Base-by-base conservation (phyloP, 2,329 filamentous ascomycete species). In the Monosporascus sp. region DNA sequence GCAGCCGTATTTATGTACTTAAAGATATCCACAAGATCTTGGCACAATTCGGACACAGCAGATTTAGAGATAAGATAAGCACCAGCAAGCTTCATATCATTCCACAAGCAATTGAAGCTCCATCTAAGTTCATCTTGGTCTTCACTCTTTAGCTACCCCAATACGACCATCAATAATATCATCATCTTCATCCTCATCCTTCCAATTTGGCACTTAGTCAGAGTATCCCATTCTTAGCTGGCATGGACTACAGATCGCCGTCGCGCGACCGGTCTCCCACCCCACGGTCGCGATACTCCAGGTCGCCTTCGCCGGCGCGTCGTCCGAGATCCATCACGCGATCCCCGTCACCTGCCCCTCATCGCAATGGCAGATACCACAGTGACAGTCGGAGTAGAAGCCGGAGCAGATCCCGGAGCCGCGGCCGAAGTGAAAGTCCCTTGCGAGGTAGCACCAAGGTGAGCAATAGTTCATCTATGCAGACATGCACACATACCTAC, bases 261-360 rank as follows among this genome's bases (percentile, higher is more conserved):
- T 66, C 65, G 49, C 67, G 68, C 49, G 64, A 63, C 40, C 60
- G 59, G 48, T 72, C 69, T 40, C 65, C 63, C 4, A 67, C 65
- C 1, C 64, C 71, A 55, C 70, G 61, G 52, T 73, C 69, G 55
- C 71, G 69, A 43, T 74, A 66, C 55, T 72, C 69, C 52, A 69
- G 64, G 47, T 71, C 70, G 41, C 68, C 70, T 3, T 65, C 68
- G 2, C 59, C 63, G 17, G 53, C 51, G 38, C 65, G 58, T 9
- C 60, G 60, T 48, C 67, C 67, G 4, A 64, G 65, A 40, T 68
- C 66, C 26, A 67, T 61, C 38, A 61, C 60, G 20, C 53, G 58
- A 52, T 67, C 65, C 1, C 58, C 58, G n/a, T 62, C 65, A 26
- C 63, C 58, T 5, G 63, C 65, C 4, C 63, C 69, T 2, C 70